Conservation (phyloP, 2,329 filamentous ascomycete species). For the Geosmithia morbida region DNA sequence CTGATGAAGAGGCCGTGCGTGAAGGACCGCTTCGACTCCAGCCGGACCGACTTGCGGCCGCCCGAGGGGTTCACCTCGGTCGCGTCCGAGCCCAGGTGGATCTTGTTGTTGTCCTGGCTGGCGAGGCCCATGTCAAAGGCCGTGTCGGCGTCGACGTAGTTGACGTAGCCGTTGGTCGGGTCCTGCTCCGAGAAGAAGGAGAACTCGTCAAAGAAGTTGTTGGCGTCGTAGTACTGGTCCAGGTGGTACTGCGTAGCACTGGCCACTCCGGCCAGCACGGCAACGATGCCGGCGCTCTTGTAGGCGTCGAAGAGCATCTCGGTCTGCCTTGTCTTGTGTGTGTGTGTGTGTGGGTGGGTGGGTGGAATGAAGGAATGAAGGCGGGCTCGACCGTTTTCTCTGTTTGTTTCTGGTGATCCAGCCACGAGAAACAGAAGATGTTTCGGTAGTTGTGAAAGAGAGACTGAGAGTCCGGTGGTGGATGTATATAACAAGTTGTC, state of each 20-base stretch:
- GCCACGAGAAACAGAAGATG: neutral
- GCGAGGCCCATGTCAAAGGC: constrained; percentile 46
- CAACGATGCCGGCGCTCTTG: constrained; percentile 12
- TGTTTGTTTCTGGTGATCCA: neutral
- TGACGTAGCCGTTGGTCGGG: constrained; percentile 62
- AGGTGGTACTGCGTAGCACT: constrained; percentile 24
- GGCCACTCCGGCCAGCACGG: constrained; percentile 12
- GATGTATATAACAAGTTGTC: neutral
- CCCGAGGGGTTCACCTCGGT: constrained; percentile 35
- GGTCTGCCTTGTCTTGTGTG: too few relatives aligned
- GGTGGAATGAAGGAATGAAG: neutral
- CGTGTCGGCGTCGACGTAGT: constrained; percentile 45
- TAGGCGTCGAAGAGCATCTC: constrained; percentile 12
- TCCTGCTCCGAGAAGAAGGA: constrained; percentile 44
- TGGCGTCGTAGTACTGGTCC: constrained; percentile 29
- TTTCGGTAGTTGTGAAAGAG: neutral
- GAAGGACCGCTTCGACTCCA: constrained; percentile 53
- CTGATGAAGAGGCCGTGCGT: constrained; percentile 56
- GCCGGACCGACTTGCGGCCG: constrained; percentile 57
- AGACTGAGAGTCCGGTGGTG: neutral
- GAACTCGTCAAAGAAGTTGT: constrained; percentile 42
- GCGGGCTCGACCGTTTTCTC: neutral
- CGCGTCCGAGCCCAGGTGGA: constrained; percentile 59
- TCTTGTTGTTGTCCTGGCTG: constrained; percentile 33
- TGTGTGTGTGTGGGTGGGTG: neutral